Percentiles rank a stretch among this genome's conserved stretches.
phyloP scores from a whole-genome alignment of 176 grass and related monocot genomes.

The Oryza glumipatula region DNA sequence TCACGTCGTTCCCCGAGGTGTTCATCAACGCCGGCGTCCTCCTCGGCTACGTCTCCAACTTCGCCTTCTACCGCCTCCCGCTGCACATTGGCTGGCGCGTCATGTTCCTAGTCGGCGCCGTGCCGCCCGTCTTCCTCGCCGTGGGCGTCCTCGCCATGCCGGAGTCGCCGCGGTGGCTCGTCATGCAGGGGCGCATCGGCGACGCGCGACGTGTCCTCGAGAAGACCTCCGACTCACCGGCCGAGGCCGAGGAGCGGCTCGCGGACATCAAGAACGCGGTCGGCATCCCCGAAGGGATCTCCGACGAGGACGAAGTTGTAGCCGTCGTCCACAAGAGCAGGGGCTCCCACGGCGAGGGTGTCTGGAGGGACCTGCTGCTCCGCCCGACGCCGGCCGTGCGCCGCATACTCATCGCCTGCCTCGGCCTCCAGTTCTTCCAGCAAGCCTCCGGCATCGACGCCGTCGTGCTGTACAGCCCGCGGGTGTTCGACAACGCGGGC shows the following conservation, averaged over 20 bases:
- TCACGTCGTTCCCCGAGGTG: constrained; percentile 82
- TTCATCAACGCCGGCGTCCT: constrained; percentile 81
- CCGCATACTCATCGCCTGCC: constrained; percentile 63
- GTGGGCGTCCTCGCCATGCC: constrained; percentile 76
- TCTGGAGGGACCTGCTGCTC: constrained; percentile 73
- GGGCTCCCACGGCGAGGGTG: constrained; percentile 51
- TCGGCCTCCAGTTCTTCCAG: constrained; percentile 88
- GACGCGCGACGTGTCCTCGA: constrained; percentile 63
- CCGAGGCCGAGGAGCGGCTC: constrained; percentile 62
- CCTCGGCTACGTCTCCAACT: constrained; percentile 90
- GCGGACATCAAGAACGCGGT: constrained; percentile 60
- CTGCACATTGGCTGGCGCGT: constrained; percentile 65
- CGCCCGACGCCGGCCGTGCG: constrained; percentile 62
- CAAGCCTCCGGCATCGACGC: constrained; percentile 81
- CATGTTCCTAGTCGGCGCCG: constrained; percentile 75
- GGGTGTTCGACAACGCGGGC: constrained; percentile 71
- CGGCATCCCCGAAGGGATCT: constrained; percentile 52
- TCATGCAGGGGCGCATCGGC: constrained; percentile 69
- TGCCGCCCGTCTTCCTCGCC: constrained; percentile 65
- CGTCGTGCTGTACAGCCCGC: constrained; percentile 77
- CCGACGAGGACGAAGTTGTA: constrained; percentile 14
- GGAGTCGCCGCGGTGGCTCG: constrained; percentile 91
- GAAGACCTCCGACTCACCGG: constrained; percentile 52
- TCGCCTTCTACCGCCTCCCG: constrained; percentile 70
- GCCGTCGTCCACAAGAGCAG: neutral